Conservation (phyloP, 352 stramenopile species). For the Pythium vanterpoolii region DNA sequence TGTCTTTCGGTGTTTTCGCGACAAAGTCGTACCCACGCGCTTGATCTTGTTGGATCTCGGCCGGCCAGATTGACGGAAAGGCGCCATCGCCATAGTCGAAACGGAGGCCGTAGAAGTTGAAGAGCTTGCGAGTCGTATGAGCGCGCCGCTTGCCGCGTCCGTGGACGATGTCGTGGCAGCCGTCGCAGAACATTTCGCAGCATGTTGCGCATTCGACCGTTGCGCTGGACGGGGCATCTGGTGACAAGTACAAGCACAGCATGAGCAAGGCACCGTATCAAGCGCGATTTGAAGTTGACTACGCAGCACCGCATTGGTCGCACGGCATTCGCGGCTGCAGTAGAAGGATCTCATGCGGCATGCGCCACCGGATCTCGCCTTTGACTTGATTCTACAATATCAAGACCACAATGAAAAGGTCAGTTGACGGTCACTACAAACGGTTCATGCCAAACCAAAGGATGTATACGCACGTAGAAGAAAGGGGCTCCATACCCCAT, state of each 20-base stretch:
- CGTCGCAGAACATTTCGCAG: slow-evolving; percentile 89
- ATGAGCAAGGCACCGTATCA: background rate
- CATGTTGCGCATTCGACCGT: slow-evolving; percentile 88
- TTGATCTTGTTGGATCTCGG: slow-evolving; percentile 82
- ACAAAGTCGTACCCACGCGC: slow-evolving; percentile 67
- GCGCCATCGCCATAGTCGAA: slow-evolving; percentile 90
- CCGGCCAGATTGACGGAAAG: slow-evolving; percentile 88
- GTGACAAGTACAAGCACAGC: background rate
- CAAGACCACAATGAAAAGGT: background rate
- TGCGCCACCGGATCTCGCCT: slow-evolving; percentile 88
- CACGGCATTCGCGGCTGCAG: slow-evolving; percentile 73
- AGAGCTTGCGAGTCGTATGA: slow-evolving; percentile 81
- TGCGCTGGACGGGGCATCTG: slow-evolving; percentile 46
- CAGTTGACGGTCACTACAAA: background rate
- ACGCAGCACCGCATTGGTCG: slow-evolving; percentile 88
- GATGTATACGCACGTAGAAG: slow-evolving; percentile 76
- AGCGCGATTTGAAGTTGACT: too few species aligned
- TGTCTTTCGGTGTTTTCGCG: slow-evolving; percentile 39
- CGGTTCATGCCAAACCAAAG: background rate
- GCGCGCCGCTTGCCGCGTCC: slow-evolving; percentile 63
- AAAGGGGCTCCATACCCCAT: slow-evolving; percentile 79
- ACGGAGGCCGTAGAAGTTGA: slow-evolving; percentile 91
- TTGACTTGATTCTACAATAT: slow-evolving; percentile 83
- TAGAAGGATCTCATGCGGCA: slow-evolving; percentile 86
- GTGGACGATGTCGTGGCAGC: slow-evolving; percentile 86